phyloP scores from a whole-genome alignment of 306 rosid species.

The Prinsepia uniflora region DNA sequence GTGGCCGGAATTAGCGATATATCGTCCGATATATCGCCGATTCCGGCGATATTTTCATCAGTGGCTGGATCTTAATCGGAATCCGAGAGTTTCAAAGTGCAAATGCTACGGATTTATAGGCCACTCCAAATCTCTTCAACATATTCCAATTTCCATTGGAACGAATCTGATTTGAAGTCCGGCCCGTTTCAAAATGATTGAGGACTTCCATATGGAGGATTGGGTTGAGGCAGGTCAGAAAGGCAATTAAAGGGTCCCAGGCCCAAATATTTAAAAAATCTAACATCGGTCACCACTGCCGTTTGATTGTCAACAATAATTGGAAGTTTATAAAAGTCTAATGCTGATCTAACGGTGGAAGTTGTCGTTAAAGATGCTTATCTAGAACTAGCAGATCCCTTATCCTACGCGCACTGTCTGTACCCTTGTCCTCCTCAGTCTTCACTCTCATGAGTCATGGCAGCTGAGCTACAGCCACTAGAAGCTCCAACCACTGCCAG shows the following conservation, averaged over 20 bases:
- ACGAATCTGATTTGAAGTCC: too few relatives aligned
- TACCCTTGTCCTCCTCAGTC: slow-evolving; percentile 12
- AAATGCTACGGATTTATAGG: too few relatives aligned
- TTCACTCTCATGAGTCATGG: slow-evolving; percentile 27
- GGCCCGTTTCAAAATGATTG: too few relatives aligned
- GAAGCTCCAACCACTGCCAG: slow-evolving; percentile 35
- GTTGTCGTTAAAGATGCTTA: not conserved
- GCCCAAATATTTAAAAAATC: not conserved
- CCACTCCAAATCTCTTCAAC: too few relatives aligned
- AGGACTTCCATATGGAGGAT: too few relatives aligned
- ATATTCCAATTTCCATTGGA: too few relatives aligned
- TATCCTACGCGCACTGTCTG: slow-evolving; percentile 31
- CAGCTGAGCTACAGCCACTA: slow-evolving; percentile 45
- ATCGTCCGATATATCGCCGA: too few relatives aligned
- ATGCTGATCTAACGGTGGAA: slow-evolving; percentile 20
- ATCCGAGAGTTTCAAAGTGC: too few relatives aligned
- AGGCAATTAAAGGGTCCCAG: not conserved
- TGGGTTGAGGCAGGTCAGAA: not conserved
- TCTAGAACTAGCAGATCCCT: slow-evolving; percentile 28
- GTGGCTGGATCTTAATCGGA: too few relatives aligned
- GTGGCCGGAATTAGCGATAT: too few relatives aligned
- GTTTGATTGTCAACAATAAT: not conserved
- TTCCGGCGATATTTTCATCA: too few relatives aligned
- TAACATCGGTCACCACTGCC: not conserved
- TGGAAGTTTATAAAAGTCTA: not conserved